Evolutionary conservation across 345 rosid species (phyloP), one percentile per base, ranked within the genome.

Genomic region (Salix caprea): DNA sequence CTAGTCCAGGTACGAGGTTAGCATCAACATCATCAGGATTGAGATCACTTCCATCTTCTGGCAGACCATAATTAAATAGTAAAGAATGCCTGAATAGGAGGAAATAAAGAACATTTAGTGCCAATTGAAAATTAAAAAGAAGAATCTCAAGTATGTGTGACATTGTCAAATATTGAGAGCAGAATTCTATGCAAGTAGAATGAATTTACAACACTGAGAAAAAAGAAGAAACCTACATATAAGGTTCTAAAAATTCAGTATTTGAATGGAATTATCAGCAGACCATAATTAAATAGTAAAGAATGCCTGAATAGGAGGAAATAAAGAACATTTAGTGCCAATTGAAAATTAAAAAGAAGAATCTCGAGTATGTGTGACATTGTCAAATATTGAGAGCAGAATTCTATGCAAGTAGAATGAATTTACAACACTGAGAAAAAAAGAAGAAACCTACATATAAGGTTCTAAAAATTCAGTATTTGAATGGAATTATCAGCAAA

Each of bases 1-100:
- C 95, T 48, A 96, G 85, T 81, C 85, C 90, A 65, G 99, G 98
- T 75, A 96, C 84, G 36, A 96, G 96, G 76, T 93, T 87, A 40
- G 90, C 87, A 86, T 96, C 99, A 80, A 90, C 87, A 85, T 96
- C 99, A 75, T 89, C 94, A 46, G 85, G 75, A 69, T 81, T 73
- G 54, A 86, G 84, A 83, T 86, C 91, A 71, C 79, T 79, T 83
- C 88, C 91, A 82, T 89, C 97, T 81, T 88, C 91, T 30, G 90
- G 90, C 80, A 86, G 79, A 69, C 99, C 99, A 78, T 93, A 96
- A 84, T 87, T 73, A 79, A 90, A 91, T 23, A 96, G 88, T 86
- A 93, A 80, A 36, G 87, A 88, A 82, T 93, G 96, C 99, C 98
- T 93, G 87, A 44, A 79, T 80, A 84, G 28, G 69, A 71, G 75